Evolutionary conservation across 164 flowering plant species (phyloP).

Genomic region (Vitis rotundifolia): DNA sequence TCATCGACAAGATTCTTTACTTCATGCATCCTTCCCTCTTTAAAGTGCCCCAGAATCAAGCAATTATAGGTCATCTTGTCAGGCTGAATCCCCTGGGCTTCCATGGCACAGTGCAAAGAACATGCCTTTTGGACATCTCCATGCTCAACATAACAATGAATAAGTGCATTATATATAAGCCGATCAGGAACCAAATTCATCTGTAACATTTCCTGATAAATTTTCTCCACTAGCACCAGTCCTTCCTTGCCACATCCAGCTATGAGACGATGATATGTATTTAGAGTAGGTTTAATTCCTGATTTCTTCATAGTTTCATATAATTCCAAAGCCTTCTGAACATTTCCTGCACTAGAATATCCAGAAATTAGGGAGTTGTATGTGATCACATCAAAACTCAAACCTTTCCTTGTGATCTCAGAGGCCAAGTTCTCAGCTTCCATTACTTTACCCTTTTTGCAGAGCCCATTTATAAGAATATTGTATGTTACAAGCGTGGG

Average conservation of each 20-base stretch:
- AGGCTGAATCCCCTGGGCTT: conserved; percentile 34
- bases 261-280: conserved; percentile 57
- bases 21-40: conserved; percentile 43
- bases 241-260: conserved; percentile 39
- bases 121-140: conserved; percentile 51
- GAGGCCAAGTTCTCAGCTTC: conserved; percentile 63
- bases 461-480: conserved; percentile 58
- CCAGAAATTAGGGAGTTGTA: conserved; percentile 74
- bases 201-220: conserved; percentile 52
- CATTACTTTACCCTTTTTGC: conserved; percentile 41
- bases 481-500: conserved; percentile 77
- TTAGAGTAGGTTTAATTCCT: conserved; percentile 53
- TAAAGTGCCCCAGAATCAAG: conserved; percentile 48
- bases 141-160: conserved; percentile 46
- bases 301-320: conserved; percentile 49
- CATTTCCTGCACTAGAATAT: conserved; percentile 38
- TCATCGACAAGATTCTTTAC: conserved; percentile 44
- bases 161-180: conserved; percentile 52
- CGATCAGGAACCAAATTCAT: conserved; percentile 49
- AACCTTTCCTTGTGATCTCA: conserved; percentile 38
- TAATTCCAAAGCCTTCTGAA: conserved; percentile 44
- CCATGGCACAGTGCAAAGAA: conserved; percentile 48
- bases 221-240: conserved; percentile 31
- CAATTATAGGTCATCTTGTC: conserved; percentile 61
- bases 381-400: conserved; percentile 67